Evolutionary conservation across 2,329 filamentous ascomycete species (phyloP), one percentile per base, ranked within the genome.

Genomic region (Calonectria pseudoturangicola): DNA sequence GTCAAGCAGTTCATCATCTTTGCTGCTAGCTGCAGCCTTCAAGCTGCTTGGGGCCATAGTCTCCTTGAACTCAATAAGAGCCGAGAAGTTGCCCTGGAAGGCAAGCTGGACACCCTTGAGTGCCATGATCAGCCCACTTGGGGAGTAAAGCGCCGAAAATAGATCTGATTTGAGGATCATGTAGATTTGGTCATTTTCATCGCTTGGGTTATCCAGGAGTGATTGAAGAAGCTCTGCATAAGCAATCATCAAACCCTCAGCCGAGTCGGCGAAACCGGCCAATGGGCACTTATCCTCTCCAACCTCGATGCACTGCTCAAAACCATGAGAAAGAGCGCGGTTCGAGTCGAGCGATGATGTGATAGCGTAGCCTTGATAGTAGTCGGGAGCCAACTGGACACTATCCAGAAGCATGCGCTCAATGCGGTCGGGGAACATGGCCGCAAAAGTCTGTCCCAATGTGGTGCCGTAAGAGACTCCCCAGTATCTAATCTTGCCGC

Each of bases 341-440:
- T 63, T 47, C 12, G 58, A n/a, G 41, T 63, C 58, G 18, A 43
- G 58, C 25, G 58, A 18, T 12, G 58, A 47, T 15, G 58, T 47
- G 27, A 63, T 16, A 6, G 16, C 8, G 6, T 47, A 47, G 25
- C 58, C 58, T 27, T 30, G 16, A n/a, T 63, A 45, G 6, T 63
- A 63, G 16, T 63, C 58, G 2, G 25, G 41, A 10, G 41, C 41
- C 16, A 63, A 6, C 12, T 63, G 39, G 2, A 63, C 58, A 15
- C 58, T 63, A 15, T 63, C 58, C 8, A 63, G 16, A 33, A 63
- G 39, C 58, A 63, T 63, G 25, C 58, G 58, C 25, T 47, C 58
- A 47, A 63, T 47, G 28, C 58, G 58, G 18, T 63, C 58, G 25
- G 58, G 58, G 27, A 63, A 63, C 58, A 63, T 63, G 16, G 58